Evolutionary conservation across 1,284 basidiomycete genomes (phyloP), one percentile per base, ranked within the genome.

Genomic region (Veloboletus limbatus): DNA sequence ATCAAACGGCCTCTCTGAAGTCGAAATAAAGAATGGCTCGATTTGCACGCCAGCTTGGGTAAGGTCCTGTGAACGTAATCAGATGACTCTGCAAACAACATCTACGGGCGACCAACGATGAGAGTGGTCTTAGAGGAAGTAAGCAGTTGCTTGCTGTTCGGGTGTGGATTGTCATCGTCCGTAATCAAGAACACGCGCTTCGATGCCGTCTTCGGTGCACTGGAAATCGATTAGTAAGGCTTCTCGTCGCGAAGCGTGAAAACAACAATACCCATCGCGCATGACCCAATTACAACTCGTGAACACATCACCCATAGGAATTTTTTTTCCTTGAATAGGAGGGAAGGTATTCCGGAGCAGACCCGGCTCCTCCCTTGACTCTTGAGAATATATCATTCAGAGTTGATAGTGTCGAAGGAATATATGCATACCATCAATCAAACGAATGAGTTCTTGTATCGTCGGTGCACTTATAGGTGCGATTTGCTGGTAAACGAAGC

Each of bases 111-210:
- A 59, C 77, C 48, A 56, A 87, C 87, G 26, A 79, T 71, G 43
- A 89, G 68, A 2, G 84, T 88, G 3, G 84, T 89, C 48, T 77
- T 72, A 8, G 87, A 82, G 3, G 85, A 82, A 3, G 74, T 82
- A 3, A 78, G 65, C 10, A 88, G 65, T 43, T 84, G 79, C 35
- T 75, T 73, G 56, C 68, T 79, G 16, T 70, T 63, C 14, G 64
- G 66, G 54, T 79, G 75, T 6, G 78, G 82, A 54, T 76, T 60
- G 60, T 97, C 96, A 53, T 94, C 83, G 62, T 98, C 88, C 0
- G 96, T 98, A 39, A 99, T 88, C 40, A 94, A 75, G 62, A 98
- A 97, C 2, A 98, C 79, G 8, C 95, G 84, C 62, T 96, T 95
- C 26, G 86, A 84, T 1, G 92, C 92, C 0, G 85, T 87, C 58